phyloP scores from a whole-genome alignment of 2,329 filamentous ascomycete genomes.

The Aschersonia sp. region DNA sequence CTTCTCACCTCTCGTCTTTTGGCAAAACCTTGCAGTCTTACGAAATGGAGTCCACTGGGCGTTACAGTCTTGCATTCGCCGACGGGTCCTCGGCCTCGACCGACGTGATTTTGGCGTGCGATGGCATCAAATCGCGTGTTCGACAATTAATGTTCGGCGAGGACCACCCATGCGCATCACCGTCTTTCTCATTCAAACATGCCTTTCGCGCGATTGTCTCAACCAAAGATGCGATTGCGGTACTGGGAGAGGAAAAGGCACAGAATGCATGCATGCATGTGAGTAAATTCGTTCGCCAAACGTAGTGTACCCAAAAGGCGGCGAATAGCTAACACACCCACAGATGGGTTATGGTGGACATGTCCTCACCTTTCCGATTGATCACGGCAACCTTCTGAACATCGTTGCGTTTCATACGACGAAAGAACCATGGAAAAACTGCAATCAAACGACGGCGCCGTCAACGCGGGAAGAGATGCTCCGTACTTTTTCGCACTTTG shows the following conservation, averaged over 20 bases:
- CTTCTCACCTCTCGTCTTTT: conserved; percentile 15
- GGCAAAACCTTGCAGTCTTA: conserved; percentile 20
- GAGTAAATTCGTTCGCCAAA: neutral
- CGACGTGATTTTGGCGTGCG: conserved; percentile 39
- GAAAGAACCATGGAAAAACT: neutral
- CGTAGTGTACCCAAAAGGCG: too few relatives aligned
- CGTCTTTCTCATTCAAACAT: conserved; percentile 37
- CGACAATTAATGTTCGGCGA: conserved; percentile 32
- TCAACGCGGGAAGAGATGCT: conserved; percentile 2
- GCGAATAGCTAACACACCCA: too few relatives aligned
- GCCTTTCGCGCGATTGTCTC: conserved; percentile 33
- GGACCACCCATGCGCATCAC: conserved; percentile 20
- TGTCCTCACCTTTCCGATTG: conserved; percentile 2
- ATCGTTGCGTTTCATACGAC: conserved; percentile 3
- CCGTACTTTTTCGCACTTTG: conserved; percentile 1
- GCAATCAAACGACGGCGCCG: neutral
- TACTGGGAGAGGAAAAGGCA: conserved; percentile 25
- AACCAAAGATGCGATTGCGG: conserved; percentile 36
- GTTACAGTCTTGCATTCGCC: conserved; percentile 17
- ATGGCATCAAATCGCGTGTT: conserved; percentile 47
- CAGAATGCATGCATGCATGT: conserved; percentile 9
- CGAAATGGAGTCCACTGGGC: conserved; percentile 7
- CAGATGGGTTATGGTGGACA: conserved; percentile 4
- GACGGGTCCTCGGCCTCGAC: conserved; percentile 15
- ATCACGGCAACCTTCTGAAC: conserved; percentile 3